A percentile compares a stretch with the other conserved stretches of the same genome.
Conservation (phyloP, 768 basidiomycete genomes). For the Leccinum truebloodii region DNA sequence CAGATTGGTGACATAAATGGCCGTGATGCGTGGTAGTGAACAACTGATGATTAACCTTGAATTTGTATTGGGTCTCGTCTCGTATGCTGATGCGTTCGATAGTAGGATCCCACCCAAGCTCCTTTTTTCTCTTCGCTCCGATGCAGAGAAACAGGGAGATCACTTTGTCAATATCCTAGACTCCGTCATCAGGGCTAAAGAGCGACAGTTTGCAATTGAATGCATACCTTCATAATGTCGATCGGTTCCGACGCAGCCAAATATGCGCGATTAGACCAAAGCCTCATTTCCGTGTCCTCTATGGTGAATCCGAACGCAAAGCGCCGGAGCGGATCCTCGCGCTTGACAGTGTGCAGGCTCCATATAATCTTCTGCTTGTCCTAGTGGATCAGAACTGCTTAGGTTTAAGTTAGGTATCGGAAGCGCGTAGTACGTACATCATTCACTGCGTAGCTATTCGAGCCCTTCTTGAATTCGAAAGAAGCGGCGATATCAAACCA, state of each 20-base stretch:
- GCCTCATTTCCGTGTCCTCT: constrained; percentile 11
- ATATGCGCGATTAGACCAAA: constrained; percentile 24
- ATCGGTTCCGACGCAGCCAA: constrained; percentile 1
- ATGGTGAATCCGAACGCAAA: not conserved
- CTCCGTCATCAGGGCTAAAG: not conserved
- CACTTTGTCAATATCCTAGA: not conserved
- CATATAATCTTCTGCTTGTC: constrained; percentile 26
- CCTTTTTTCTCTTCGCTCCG: not conserved
- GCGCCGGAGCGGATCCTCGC: not conserved
- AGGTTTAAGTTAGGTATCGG: not conserved
- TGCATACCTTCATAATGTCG: not conserved
- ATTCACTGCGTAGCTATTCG: not conserved
- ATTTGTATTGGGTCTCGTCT: constrained; percentile 1
- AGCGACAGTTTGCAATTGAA: not conserved
- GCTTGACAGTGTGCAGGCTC: constrained; percentile 15
- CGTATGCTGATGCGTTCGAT: not conserved
- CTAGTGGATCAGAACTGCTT: not conserved
- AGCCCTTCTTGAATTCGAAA: not conserved
- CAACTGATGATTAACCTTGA: not conserved
- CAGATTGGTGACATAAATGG: too few species aligned
- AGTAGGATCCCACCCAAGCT: constrained; percentile 15
- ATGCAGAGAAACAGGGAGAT: not conserved
- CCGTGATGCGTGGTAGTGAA: not conserved
- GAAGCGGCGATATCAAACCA: not conserved
- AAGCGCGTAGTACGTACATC: not conserved